Conservation (phyloP, 495 filamentous ascomycete species). For the Annulohypoxylon maeteangense region DNA sequence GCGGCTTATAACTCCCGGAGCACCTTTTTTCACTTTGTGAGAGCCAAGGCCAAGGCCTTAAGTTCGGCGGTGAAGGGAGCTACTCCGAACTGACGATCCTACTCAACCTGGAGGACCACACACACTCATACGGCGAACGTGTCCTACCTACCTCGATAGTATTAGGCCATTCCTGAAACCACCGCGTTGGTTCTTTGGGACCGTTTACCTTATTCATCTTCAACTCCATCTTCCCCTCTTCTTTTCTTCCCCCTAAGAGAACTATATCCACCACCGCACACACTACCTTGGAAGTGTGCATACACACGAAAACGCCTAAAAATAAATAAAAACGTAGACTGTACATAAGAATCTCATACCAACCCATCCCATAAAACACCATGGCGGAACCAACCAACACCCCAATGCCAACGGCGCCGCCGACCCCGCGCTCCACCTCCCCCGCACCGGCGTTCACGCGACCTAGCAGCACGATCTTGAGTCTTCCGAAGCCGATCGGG, state of each 20-base stretch:
- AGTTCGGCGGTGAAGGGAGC: conserved; percentile 41
- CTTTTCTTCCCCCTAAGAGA: background rate
- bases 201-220: background rate
- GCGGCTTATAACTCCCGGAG: conserved; percentile 39
- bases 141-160: conserved; percentile 25
- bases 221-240: background rate
- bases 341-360: background rate
- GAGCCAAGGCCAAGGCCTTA: conserved; percentile 34
- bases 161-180: conserved; percentile 8
- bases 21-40: conserved; percentile 9
- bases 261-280: background rate
- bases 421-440: conserved; percentile 57
- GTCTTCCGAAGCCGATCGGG: conserved; percentile 34
- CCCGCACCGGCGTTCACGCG: conserved; percentile 46
- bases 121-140: conserved; percentile 25
- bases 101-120: conserved; percentile 40
- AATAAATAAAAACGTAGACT: conserved; percentile 1
- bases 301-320: background rate
- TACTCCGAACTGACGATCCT: conserved; percentile 43
- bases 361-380: background rate
- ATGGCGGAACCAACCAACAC: conserved; percentile 64
- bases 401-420: conserved; percentile 60
- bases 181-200: conserved; percentile 18
- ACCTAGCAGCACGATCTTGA: conserved; percentile 22
- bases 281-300: background rate